phyloP scores from a whole-genome alignment of 768 basidiomycete genomes.

The Clitopilus hobsonii region DNA sequence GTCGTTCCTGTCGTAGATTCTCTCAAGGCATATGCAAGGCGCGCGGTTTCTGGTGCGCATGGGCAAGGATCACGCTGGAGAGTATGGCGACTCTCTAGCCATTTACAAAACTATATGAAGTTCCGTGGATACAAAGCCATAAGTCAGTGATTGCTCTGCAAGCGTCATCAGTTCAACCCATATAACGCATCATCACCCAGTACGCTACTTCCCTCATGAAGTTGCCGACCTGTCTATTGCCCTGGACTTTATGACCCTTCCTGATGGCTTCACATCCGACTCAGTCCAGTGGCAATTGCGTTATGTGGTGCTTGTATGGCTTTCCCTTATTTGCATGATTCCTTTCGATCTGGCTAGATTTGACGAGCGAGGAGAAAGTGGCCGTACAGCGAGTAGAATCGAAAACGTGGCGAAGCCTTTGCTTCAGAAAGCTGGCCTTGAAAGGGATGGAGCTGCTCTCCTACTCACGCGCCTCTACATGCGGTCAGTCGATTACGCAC shows the following conservation, averaged over 20 bases:
- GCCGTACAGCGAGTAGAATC: conserved; percentile 51
- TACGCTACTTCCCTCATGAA: conserved; percentile 92
- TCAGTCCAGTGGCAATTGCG: conserved; percentile 71
- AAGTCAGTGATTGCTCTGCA: conserved; percentile 48
- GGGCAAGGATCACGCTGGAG: conserved; percentile 29
- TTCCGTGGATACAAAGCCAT: conserved; percentile 89
- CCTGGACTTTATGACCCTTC: conserved; percentile 54
- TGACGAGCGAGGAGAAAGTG: conserved; percentile 51
- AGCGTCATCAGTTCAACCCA: background rate
- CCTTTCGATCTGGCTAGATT: conserved; percentile 90
- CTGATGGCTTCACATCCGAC: conserved; percentile 36
- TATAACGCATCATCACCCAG: conserved; percentile 41
- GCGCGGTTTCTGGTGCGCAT: conserved; percentile 25
- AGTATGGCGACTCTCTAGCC: conserved; percentile 46
- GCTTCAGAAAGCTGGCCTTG: conserved; percentile 70
- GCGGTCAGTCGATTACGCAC: conserved; percentile 44
- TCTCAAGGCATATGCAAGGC: conserved; percentile 52
- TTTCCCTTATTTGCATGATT: conserved; percentile 90
- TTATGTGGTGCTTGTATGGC: conserved; percentile 84
- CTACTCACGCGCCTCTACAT: conserved; percentile 80
- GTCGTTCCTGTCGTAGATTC: conserved; percentile 68
- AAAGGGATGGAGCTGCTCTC: conserved; percentile 77
- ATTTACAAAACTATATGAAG: conserved; percentile 82
- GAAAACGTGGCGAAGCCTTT: conserved; percentile 55
- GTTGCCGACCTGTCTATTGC: conserved; percentile 77